Percentiles rank a stretch among this genome's conserved stretches.
These are phyloP conservation scores for Sechiopsis laciniata DNA, from an alignment of 306 rosid species.

Conservation along the genomic window DNA sequence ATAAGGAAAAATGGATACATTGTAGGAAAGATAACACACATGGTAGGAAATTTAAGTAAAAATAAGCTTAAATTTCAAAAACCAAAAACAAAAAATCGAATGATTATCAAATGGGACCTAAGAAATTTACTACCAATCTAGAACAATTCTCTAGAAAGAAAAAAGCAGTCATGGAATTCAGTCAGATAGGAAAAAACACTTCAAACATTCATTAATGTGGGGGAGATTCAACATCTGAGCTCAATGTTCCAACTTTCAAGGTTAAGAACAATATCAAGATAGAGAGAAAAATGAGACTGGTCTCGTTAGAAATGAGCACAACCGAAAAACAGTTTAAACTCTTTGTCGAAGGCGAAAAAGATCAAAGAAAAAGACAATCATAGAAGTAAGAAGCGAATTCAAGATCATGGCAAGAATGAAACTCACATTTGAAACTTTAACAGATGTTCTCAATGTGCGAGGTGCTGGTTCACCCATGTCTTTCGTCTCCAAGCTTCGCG, in stretches of 20 bases:
- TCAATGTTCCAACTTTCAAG: not conserved
- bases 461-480: constrained; percentile 46
- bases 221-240: not conserved
- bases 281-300: not conserved
- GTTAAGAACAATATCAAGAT: not conserved
- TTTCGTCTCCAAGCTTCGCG: constrained; percentile 36
- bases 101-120: no score
- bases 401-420: not conserved
- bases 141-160: not conserved
- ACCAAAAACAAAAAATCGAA: no score
- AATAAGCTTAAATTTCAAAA: no score
- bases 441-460: constrained; percentile 54
- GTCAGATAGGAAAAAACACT: not conserved
- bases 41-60: no score
- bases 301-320: not conserved
- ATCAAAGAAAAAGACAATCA: not conserved
- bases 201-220: not conserved
- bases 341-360: not conserved
- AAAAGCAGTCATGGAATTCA: not conserved
- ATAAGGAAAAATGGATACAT: no score
- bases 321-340: not conserved
- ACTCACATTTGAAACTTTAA: constrained; percentile 94
- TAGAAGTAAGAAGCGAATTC: not conserved
- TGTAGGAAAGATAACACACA: no score
- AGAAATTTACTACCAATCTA: not conserved